A percentile compares a stretch with the other conserved stretches of the same genome.
phyloP scores from a whole-genome alignment of 192 early-diverging fungal species.

The Rhizophagus prolifer region DNA sequence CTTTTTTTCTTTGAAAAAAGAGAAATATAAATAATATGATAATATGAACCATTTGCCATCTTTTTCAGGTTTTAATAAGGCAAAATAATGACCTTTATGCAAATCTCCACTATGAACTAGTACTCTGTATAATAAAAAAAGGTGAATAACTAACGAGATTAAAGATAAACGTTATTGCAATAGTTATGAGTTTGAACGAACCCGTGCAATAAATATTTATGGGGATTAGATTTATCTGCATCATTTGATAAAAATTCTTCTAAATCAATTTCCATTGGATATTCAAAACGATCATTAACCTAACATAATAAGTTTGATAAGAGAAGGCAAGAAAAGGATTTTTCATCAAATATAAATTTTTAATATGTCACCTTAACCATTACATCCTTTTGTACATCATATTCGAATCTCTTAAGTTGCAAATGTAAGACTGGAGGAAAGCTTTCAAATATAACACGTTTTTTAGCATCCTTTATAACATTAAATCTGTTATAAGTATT shows the following conservation, averaged over 20 bases:
- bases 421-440: slow-evolving; percentile 97
- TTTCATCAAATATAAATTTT: not conserved
- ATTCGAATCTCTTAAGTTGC: slow-evolving; percentile 99
- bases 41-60: slow-evolving; percentile 68
- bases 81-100: slow-evolving; percentile 94
- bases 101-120: slow-evolving; percentile 94
- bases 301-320: not conserved
- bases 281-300: slow-evolving; percentile 98
- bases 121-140: slow-evolving; percentile 55
- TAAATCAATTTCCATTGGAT: slow-evolving; percentile 83
- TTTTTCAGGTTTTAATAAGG: slow-evolving; percentile 78
- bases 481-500: not conserved
- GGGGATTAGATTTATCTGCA: slow-evolving; percentile 60
- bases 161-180: not conserved
- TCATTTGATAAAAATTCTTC: slow-evolving; percentile 74
- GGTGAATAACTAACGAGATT: not conserved
- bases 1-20: slow-evolving; percentile 5
- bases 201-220: slow-evolving; percentile 88
- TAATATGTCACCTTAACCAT: slow-evolving; percentile 75
- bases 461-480: slow-evolving; percentile 72
- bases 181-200: slow-evolving; percentile 31
- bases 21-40: not conserved
- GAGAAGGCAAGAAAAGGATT: not conserved
- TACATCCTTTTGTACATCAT: slow-evolving; percentile 84
- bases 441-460: slow-evolving; percentile 91